Evolutionary conservation across 495 filamentous ascomycete species (phyloP).

Genomic region (Alectoria sarmentosa): DNA sequence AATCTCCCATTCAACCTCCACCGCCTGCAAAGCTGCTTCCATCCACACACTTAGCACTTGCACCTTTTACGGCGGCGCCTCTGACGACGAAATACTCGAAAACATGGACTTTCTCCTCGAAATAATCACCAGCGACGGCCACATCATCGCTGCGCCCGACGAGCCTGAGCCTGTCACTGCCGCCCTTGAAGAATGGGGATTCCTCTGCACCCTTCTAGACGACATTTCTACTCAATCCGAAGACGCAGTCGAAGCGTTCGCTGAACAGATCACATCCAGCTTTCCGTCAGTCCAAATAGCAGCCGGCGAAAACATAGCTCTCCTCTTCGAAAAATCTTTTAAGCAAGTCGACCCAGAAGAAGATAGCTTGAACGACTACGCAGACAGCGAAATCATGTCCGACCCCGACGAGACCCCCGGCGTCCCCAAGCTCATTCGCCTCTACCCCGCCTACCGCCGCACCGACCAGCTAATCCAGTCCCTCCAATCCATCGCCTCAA

Average conservation of each 20-base stretch:
- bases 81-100: conserved; percentile 59
- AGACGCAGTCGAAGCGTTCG: conserved; percentile 73
- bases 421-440: conserved; percentile 52
- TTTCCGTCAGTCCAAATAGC: conserved; percentile 74
- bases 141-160: conserved; percentile 65
- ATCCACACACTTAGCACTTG: conserved; percentile 69
- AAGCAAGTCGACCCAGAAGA: conserved; percentile 54
- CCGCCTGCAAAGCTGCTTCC: conserved; percentile 59
- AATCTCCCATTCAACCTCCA: conserved; percentile 62
- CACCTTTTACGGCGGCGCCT: conserved; percentile 73
- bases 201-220: conserved; percentile 74
- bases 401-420: conserved; percentile 33
- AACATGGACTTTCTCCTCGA: conserved; percentile 80
- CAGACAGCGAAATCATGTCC: conserved; percentile 36
- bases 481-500: conserved; percentile 65
- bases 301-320: conserved; percentile 83
- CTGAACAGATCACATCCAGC: conserved; percentile 78
- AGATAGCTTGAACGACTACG: conserved; percentile 45
- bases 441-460: conserved; percentile 51
- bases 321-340: conserved; percentile 81
- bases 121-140: conserved; percentile 79
- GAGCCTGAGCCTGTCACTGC: conserved; percentile 70
- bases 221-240: conserved; percentile 71
- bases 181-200: conserved; percentile 82
- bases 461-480: conserved; percentile 45